Percentiles rank a stretch among this genome's conserved stretches.
Conservation (phyloP, 352 stramenopile genomes). For the Pythium guiyangense region DNA sequence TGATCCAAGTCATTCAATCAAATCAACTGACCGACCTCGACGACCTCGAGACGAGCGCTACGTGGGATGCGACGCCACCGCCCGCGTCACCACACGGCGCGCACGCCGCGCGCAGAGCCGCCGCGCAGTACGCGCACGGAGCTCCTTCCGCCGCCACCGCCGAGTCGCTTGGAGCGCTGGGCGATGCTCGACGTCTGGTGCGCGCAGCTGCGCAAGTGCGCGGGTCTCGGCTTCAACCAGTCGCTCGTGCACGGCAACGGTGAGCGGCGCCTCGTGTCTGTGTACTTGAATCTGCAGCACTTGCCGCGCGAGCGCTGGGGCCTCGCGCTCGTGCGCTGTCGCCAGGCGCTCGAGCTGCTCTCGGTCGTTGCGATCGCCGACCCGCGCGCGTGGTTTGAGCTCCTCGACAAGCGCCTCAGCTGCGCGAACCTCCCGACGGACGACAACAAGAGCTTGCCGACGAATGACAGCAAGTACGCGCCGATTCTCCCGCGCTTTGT, state of each 20-base stretch:
- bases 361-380: neutral
- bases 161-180: neutral
- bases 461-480: neutral
- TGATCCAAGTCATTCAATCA: too few relatives aligned
- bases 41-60: too few relatives aligned
- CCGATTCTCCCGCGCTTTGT: neutral
- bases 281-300: neutral
- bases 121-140: too few relatives aligned
- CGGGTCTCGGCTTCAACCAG: neutral
- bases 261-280: neutral
- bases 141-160: neutral
- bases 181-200: neutral
- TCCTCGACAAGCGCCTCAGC: neutral
- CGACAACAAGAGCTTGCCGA: neutral
- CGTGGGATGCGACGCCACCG: neutral
- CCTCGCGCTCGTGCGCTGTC: neutral
- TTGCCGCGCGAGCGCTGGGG: neutral
- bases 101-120: neutral
- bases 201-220: neutral
- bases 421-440: neutral
- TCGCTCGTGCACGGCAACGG: conserved; percentile 1
- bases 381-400: neutral
- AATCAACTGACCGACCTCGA: too few relatives aligned
- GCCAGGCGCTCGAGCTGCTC: neutral
- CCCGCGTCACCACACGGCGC: neutral